Evolutionary conservation across 208 protist genomes (phyloP), one percentile per base, ranked within the genome.

Genomic region (Acanthamoeba sp.): DNA sequence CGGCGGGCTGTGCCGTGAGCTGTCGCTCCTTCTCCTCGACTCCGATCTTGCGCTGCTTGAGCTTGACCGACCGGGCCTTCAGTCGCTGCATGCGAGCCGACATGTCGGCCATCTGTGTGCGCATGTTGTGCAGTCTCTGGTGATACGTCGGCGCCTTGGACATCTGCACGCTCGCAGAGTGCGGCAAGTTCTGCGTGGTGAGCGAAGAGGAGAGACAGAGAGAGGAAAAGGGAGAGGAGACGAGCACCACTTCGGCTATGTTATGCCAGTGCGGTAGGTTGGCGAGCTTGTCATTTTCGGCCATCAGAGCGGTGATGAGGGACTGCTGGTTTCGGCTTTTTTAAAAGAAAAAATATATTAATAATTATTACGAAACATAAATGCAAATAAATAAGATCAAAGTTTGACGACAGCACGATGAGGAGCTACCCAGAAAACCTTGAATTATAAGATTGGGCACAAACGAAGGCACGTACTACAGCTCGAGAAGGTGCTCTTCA

Each of bases 1-100:
- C 62, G 32, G 88, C 36, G 32, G 88, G 88, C 88, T 93, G 52
- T 7, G 88, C 88, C 20, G 64, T 93, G n/a, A 93, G 88, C 29
- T 93, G 88, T 57, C 88, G 57, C 57, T 93, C 88, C 88, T 93
- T 93, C 40, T 93, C 88, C 36, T 93, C 88, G 12, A 80, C 66
- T 3, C 24, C 59, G 18, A 80, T 50, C 64, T 93, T 93, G 38
- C 88, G 57, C 42, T 93, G 88, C 36, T 78, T 93, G 59, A 93
- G 88, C 66, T 78, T 69, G 59, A 18, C 42, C 66, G 88, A 45
- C 78, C 88, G 57, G 27, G 88, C 62, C 29, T 93, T 93, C 9
- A 93, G 59, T 57, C 88, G 36, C 88, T 93, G 36, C 88, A 78
- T 45, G n/a, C 88, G 88, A 0, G 6, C 88, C 42, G 88, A 78